A percentile compares a stretch with the other conserved stretches of the same genome.
phyloP scores from a whole-genome alignment of 352 stramenopile species.

The Phytophthora litchii region DNA sequence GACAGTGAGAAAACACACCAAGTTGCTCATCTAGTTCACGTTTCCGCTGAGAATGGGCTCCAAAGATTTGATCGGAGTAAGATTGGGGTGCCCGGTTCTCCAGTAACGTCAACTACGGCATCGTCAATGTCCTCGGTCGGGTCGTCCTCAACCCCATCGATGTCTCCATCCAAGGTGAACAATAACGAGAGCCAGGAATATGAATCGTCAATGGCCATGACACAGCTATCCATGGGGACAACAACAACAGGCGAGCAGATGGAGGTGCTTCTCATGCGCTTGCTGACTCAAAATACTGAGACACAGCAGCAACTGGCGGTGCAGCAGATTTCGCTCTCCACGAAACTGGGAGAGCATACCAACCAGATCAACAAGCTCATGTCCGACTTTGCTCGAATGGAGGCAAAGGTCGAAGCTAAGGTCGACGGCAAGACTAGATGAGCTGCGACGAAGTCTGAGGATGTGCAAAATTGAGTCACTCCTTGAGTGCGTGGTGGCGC shows the following conservation, averaged over 20 bases:
- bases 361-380: conserved; percentile 81
- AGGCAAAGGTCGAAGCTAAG: conserved; percentile 73
- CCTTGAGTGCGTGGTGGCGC: not conserved
- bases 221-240: conserved; percentile 36
- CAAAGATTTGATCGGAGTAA: conserved; percentile 23
- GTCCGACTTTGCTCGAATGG: conserved; percentile 74
- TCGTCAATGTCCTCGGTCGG: conserved; percentile 45
- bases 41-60: conserved; percentile 14
- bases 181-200: conserved; percentile 10
- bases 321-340: conserved; percentile 75
- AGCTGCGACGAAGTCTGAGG: not conserved
- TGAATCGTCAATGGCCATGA: conserved; percentile 26
- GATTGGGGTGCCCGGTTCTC: conserved; percentile 20
- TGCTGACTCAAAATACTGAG: conserved; percentile 85
- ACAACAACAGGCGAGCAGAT: conserved; percentile 48
- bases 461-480: not conserved
- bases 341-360: conserved; percentile 68
- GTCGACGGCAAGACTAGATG: conserved; percentile 35
- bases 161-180: conserved; percentile 11
- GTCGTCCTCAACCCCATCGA: conserved; percentile 8
- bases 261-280: conserved; percentile 77
- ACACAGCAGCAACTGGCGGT: conserved; percentile 82
- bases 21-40: conserved; percentile 3
- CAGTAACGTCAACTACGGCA: conserved; percentile 31
- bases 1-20: conserved; percentile 7